These are phyloP conservation scores for Tricholoma terreum DNA, from an alignment of 768 basidiomycete genomes.

Conservation along the genomic window DNA sequence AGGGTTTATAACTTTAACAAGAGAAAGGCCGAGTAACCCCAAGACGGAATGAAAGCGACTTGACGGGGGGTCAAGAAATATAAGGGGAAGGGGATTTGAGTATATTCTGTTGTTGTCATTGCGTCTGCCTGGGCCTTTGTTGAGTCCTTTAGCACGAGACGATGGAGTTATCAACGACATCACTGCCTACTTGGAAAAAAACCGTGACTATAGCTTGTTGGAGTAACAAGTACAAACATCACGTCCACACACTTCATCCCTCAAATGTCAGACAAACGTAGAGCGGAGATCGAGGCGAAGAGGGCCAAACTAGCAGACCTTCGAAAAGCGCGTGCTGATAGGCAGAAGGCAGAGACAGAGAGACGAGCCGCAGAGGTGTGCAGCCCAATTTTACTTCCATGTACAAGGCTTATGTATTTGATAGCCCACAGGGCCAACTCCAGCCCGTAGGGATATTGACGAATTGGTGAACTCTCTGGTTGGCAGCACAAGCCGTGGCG, in stretches of 20 bases:
- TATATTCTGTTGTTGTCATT: slow-evolving; percentile 69
- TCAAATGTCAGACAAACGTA: slow-evolving; percentile 58
- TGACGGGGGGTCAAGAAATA: slow-evolving; percentile 42
- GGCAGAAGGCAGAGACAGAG: slow-evolving; percentile 55
- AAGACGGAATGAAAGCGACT: slow-evolving; percentile 45
- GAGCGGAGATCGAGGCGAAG: slow-evolving; percentile 91
- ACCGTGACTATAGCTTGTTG: not conserved
- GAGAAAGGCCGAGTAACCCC: slow-evolving; percentile 54
- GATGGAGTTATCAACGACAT: slow-evolving; percentile 29
- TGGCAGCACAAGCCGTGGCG: slow-evolving; percentile 37
- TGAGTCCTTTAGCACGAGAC: slow-evolving; percentile 32
- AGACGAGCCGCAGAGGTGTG: slow-evolving; percentile 38
- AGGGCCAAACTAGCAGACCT: slow-evolving; percentile 83
- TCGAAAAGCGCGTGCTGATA: slow-evolving; percentile 69
- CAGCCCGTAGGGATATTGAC: slow-evolving; percentile 55
- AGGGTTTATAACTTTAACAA: slow-evolving; percentile 63
- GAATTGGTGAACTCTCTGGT: slow-evolving; percentile 67
- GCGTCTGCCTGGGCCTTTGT: slow-evolving; percentile 53
- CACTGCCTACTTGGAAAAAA: too few species aligned
- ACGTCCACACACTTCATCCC: not conserved
- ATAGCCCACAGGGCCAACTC: slow-evolving; percentile 39
- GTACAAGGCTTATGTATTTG: not conserved
- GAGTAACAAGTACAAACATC: not conserved
- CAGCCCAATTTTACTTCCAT: slow-evolving; percentile 2
- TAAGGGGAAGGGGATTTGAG: slow-evolving; percentile 65